Percentiles rank a stretch among this genome's conserved stretches.
Evolutionary conservation across 306 rosid genomes (phyloP).

Genomic region (Medicago arabica): DNA sequence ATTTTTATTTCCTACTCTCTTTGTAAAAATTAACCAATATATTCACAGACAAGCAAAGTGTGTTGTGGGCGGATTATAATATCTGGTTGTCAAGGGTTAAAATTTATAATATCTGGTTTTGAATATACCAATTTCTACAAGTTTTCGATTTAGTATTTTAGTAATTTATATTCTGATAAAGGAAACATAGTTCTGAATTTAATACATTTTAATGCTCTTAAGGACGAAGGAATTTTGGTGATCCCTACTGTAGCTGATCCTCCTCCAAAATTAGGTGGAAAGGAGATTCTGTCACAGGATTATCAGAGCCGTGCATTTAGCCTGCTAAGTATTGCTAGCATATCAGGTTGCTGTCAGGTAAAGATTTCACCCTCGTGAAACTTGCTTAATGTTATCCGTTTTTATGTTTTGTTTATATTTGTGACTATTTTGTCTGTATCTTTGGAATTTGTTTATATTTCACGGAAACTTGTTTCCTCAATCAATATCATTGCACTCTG

Average conservation of each 20-base stretch:
- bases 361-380: conserved; percentile 34
- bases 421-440: neutral
- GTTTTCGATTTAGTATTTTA: neutral
- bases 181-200: conserved; percentile 15
- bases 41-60: conserved; percentile 12
- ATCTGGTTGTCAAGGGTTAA: neutral
- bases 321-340: conserved; percentile 85
- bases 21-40: neutral
- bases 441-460: neutral
- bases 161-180: neutral
- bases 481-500: neutral
- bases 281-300: conserved; percentile 75
- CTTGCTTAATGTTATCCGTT: neutral
- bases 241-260: conserved; percentile 89
- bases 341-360: conserved; percentile 99
- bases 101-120: neutral
- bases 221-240: conserved; percentile 97
- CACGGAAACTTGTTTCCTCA: conserved; percentile 9
- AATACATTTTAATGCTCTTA: conserved; percentile 27
- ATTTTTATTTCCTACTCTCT: neutral
- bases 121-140: neutral
- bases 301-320: conserved; percentile 69
- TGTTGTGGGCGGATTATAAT: conserved; percentile 17
- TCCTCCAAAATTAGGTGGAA: conserved; percentile 92
- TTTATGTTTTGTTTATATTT: neutral